Evolutionary conservation across 2,329 filamentous ascomycete species (phyloP), one percentile per base, ranked within the genome.

Genomic region (Grosmannia serpens): DNA sequence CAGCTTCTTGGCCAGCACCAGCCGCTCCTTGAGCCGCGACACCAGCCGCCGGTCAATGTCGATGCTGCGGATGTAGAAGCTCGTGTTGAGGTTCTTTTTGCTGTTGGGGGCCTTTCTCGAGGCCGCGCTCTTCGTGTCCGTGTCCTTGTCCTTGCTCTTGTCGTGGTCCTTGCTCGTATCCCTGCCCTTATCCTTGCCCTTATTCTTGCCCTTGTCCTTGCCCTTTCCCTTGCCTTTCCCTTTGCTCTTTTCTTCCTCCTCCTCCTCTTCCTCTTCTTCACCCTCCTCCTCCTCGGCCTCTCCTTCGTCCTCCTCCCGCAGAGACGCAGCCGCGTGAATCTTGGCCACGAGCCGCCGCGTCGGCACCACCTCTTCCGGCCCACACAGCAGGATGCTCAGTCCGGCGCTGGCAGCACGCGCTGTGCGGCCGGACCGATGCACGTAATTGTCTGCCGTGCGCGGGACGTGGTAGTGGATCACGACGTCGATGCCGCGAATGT

Each of bases 401-500:
- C 94, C 94, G 0, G 80, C 82, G 15, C 82, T 82, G 24, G 86
- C 82, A 3, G 88, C 92, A 67, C 94, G 89, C 2, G 94, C 94
- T 1, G 94, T 97, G 63, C 94, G 88, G 15, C 94, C 94, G 1
- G 94, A 96, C 27, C 94, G 86, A 69, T 99, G 94, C 17, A 99
- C 91, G 68, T 99, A 99, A 53, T 87, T 87, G 70, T 97, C 92
- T 38, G 94, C 94, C 1, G 90, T 80, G 59, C 91, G 87, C 1
- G 94, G 94, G 0, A 96, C 85, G 71, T 99, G 92, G 74, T 99
- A 99, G 73, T 99, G 94, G 22, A 99, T 76, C 20, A 99, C 87
- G 17, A 95, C 80, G 65, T 96, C 88, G 53, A 97, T 90, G 38
- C 85, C 84, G 52, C 89, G 87, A 65, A 99, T 96, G 70, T 99